These are phyloP conservation scores for Kwoniella sp. DNA, from an alignment of 768 basidiomycete genomes.

Conservation along the genomic window DNA sequence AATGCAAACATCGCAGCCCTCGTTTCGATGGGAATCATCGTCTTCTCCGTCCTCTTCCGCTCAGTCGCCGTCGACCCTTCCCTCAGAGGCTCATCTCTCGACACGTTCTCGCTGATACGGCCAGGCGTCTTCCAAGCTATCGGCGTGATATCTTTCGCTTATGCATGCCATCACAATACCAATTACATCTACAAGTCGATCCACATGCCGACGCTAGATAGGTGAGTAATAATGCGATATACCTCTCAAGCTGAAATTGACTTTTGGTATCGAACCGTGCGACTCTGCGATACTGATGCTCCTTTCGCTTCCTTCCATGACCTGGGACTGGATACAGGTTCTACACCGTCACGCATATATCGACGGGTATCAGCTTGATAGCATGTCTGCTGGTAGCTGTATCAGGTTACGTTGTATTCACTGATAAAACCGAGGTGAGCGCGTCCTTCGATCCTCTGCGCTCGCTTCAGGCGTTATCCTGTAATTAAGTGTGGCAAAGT, in stretches of 20 bases:
- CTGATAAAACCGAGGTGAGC: conserved; percentile 65
- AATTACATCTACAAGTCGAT: conserved; percentile 93
- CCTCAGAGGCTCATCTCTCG: conserved; percentile 73
- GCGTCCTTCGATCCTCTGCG: neutral
- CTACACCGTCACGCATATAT: conserved; percentile 86
- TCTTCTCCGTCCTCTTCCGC: conserved; percentile 78
- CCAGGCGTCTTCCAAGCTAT: conserved; percentile 91
- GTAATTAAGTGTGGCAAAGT: too few relatives aligned
- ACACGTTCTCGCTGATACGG: conserved; percentile 73
- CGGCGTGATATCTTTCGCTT: conserved; percentile 77
- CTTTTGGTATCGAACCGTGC: too few relatives aligned
- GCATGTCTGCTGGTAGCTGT: conserved; percentile 83
- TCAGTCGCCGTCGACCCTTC: conserved; percentile 73
- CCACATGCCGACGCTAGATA: conserved; percentile 87
- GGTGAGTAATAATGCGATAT: conserved; percentile 55
- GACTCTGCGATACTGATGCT: neutral
- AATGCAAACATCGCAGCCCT: conserved; percentile 56
- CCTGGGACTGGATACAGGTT: conserved; percentile 59
- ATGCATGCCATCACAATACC: conserved; percentile 92
- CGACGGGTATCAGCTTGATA: conserved; percentile 78
- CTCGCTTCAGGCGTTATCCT: neutral
- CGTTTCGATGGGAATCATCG: conserved; percentile 81
- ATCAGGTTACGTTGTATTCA: conserved; percentile 84
- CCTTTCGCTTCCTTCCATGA: too few relatives aligned
- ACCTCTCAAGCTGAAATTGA: too few relatives aligned